Evolutionary conservation across 306 rosid genomes (phyloP), one percentile per base, ranked within the genome.

Genomic region (Cyamopsis tetragonoloba): DNA sequence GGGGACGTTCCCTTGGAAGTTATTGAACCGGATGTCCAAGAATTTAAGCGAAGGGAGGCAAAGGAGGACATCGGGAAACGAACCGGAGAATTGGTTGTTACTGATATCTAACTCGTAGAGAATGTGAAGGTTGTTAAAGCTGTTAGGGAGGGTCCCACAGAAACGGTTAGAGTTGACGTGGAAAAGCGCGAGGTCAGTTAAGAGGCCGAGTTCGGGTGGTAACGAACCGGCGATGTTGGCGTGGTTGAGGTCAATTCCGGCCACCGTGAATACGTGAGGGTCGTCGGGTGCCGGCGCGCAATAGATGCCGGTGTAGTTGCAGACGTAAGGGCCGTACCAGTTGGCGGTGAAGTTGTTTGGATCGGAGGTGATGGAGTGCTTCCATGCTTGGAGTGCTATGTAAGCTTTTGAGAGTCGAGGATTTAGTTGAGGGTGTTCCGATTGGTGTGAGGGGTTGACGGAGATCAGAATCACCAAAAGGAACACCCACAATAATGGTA

Each of bases 241-340:
- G 12, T 87, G 91, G 87, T 92, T 92, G 17, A 92, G 80, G 81
- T 92, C 98, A 7, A 92, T 74, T 17, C 98, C 98, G 0, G 96
- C 96, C 1, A 92, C 98, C 0, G 98, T 92, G 14, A 43, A 22
- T 49, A 69, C 14, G 74, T 81, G 46, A 38, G 88, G 84, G 3
- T 89, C 84, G n/a, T 81, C 85, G 1, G 71, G 96, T 1, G 96
- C 82, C 0, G 86, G 80, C 5, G 96, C 93, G 48, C 98, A 92
- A 81, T 57, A 87, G 24, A 92, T 71, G 2, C 98, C 98, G 1
- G 83, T 81, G 85, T 92, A 92, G 82, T 83, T 86, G 82, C 98
- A 92, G 1, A 92, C 96, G 0, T 86, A 3, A 28, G 74, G 86
- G 55, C 93, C 96, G 30, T 67, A 76, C 98, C 98, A 92, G 5